Base-by-base conservation (phyloP, 2,329 filamentous ascomycete species). In the Colletotrichum gloeosporioides region DNA sequence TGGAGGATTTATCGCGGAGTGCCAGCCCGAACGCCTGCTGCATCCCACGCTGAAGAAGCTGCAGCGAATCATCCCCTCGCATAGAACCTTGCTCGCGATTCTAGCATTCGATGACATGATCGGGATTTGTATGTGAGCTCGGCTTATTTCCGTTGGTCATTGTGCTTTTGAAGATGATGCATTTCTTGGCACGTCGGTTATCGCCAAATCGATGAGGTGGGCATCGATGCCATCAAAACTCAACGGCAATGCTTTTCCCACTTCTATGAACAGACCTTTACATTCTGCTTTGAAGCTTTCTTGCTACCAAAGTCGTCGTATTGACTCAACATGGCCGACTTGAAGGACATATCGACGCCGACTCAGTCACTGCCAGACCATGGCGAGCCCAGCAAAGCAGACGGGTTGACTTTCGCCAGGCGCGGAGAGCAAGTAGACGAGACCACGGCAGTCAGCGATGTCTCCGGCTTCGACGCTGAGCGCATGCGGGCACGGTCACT, bases 401-500 rank as follows among this genome's bases (percentile, higher is more conserved):
- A 67, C 12, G 72, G 44, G 25, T 77, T 78, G 74, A 80, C 59
- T 39, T 81, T 76, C 62, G 80, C 76, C 68, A 77, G 68, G 69
- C 77, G 69, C 69, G 79, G 76, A 64, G 79, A 76, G 79, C 80
- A 66, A 16, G 31, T 78, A 29, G 79, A 81, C 22, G 76, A 73
- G 25, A 16, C 55, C 1, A 64, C 32, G 12, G 18, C 77, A 31
- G 70, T 77, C 12, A 69, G 75, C 67, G 77, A 81, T 34, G 79
- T 83, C 32, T 78, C 78, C n/a, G 82, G 82, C 2, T 84, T 82
- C 67, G 82, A 84, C 32, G 79, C 80, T 2, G 57, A 79, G 63
- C 78, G 70, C 8, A 79, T 81, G 91, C 91, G 73, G 9, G 80
- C 78, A 18, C 75, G 80, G 2, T 75, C 77, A 8, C 75, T 79